These are phyloP conservation scores for Aphanomyces euteiches DNA, from an alignment of 352 stramenopile species.

Conservation along the genomic window DNA sequence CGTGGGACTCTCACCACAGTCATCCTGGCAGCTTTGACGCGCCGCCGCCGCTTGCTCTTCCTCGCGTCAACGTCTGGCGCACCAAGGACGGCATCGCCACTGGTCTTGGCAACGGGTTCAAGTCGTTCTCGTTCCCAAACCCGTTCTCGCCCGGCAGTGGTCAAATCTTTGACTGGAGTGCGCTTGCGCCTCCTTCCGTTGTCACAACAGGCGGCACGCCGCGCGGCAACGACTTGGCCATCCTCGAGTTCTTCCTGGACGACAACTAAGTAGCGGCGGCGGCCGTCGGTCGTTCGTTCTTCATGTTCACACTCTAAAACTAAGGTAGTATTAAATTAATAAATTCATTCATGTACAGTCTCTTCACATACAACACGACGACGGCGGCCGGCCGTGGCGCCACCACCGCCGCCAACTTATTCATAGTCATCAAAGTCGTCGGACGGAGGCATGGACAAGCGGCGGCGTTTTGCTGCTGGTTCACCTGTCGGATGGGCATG, in stretches of 20 bases:
- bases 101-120: not conserved
- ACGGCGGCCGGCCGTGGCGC: no score
- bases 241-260: slow-evolving; percentile 30
- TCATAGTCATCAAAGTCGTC: slow-evolving; percentile 59
- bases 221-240: slow-evolving; percentile 26
- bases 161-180: slow-evolving; percentile 15
- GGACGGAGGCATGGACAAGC: slow-evolving; percentile 60
- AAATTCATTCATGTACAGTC: not conserved
- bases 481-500: slow-evolving; percentile 39
- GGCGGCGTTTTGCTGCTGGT: slow-evolving; percentile 59
- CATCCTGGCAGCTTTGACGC: not conserved
- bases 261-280: slow-evolving; percentile 7
- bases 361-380: not conserved
- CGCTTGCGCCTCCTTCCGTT: not conserved
- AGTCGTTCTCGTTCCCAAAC: not conserved
- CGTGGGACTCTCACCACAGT: not conserved
- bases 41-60: slow-evolving; percentile 7
- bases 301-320: slow-evolving; percentile 1
- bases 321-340: slow-evolving; percentile 20
- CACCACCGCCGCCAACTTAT: not conserved
- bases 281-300: not conserved
- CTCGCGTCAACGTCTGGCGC: slow-evolving; percentile 25
- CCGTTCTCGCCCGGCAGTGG: slow-evolving; percentile 1
- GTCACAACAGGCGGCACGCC: not conserved
- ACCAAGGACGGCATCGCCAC: slow-evolving; percentile 31